phyloP scores from a whole-genome alignment of 1,284 basidiomycete species.

The Pseudozyma pruni region DNA sequence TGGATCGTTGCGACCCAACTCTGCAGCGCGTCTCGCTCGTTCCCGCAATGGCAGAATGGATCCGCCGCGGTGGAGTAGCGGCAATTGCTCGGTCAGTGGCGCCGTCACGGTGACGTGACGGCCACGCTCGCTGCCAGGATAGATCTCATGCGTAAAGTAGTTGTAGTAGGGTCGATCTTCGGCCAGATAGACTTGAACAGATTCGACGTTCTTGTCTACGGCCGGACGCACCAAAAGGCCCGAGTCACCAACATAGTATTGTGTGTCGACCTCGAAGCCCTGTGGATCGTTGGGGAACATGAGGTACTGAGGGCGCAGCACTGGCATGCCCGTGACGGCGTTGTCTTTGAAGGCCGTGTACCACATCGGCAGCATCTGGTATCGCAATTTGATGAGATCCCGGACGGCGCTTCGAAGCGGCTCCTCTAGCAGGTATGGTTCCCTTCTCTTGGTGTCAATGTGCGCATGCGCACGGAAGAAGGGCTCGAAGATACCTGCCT shows the following conservation, averaged over 20 bases:
- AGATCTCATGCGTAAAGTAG: conserved; percentile 75
- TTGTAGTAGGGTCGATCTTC: conserved; percentile 96
- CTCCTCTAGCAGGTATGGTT: conserved; percentile 91
- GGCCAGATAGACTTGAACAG: conserved; percentile 83
- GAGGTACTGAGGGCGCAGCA: conserved; percentile 81
- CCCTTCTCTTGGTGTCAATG: conserved; percentile 95
- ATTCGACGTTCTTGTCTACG: conserved; percentile 78
- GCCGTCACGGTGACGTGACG: conserved; percentile 75
- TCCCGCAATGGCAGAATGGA: conserved; percentile 87
- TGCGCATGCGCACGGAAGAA: conserved; percentile 99
- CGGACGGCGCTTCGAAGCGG: conserved; percentile 85
- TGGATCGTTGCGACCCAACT: conserved; percentile 89
- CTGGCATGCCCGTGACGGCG: conserved; percentile 58
- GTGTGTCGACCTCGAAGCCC: conserved; percentile 90
- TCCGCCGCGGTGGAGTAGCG: conserved; percentile 90
- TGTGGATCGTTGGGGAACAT: conserved; percentile 86
- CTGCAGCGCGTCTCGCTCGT: conserved; percentile 84
- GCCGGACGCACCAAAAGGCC: conserved; percentile 93
- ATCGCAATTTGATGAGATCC: conserved; percentile 83
- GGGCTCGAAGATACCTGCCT: conserved; percentile 91
- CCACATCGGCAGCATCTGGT: conserved; percentile 90
- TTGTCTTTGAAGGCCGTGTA: conserved; percentile 84
- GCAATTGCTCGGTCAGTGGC: conserved; percentile 74
- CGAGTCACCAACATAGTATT: conserved; percentile 89
- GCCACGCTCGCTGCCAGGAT: conserved; percentile 76